These are phyloP conservation scores for Entomortierella lignicola DNA, from an alignment of 192 early-diverging fungal genomes.

Conservation along the genomic window DNA sequence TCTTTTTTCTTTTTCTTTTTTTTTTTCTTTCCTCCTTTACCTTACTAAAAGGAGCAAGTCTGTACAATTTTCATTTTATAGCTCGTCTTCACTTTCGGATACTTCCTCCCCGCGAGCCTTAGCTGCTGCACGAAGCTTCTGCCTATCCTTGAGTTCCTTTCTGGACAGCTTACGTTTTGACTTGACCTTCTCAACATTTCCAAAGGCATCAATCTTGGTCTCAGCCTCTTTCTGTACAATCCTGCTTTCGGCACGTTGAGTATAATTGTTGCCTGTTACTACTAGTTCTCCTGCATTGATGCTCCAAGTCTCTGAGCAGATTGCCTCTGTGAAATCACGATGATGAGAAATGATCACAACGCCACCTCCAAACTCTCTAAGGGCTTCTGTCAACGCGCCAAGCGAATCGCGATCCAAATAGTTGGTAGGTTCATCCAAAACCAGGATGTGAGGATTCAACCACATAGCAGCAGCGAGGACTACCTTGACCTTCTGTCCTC, in stretches of 20 bases:
- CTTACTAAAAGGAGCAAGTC: neutral
- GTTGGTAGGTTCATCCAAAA: constrained; percentile 91
- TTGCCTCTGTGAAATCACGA: constrained; percentile 80
- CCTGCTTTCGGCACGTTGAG: constrained; percentile 56
- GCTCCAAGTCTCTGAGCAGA: constrained; percentile 82
- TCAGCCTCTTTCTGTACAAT: constrained; percentile 60
- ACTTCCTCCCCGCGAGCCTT: constrained; percentile 66
- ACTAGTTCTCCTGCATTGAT: constrained; percentile 72
- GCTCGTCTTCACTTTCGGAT: constrained; percentile 54
- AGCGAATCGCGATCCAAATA: constrained; percentile 74
- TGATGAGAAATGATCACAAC: constrained; percentile 89
- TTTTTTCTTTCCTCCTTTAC: neutral
- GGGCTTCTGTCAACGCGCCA: constrained; percentile 75
- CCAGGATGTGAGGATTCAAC: constrained; percentile 91
- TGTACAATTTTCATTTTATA: constrained; percentile 25
- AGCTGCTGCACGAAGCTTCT: constrained; percentile 63
- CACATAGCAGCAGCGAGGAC: constrained; percentile 88
- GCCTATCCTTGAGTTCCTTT: constrained; percentile 65
- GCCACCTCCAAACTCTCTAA: constrained; percentile 81
- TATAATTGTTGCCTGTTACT: constrained; percentile 66
- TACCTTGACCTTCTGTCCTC: constrained; percentile 91
- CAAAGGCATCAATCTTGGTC: constrained; percentile 74
- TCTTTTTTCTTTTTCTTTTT: too few relatives aligned
- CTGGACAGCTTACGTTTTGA: constrained; percentile 65
- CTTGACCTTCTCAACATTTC: constrained; percentile 79